Evolutionary conservation across 768 basidiomycete species (phyloP), one percentile per base, ranked within the genome.

Genomic region (Gelatoporia subvermispora): DNA sequence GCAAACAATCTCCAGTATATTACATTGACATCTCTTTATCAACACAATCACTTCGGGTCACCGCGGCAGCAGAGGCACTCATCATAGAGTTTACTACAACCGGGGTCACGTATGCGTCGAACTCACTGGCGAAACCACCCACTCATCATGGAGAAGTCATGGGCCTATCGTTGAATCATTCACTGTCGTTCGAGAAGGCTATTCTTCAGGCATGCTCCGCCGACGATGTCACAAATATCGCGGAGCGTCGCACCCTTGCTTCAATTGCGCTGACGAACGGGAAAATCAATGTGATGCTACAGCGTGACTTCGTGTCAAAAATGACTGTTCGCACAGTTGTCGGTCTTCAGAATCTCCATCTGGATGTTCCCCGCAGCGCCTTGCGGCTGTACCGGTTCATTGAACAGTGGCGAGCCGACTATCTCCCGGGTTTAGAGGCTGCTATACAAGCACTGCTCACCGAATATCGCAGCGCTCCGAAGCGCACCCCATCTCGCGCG

Each of bases 351-450:
- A 69, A 68, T 20, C 57, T 85, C 21, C 69, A 72, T 23, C 60
- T 87, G 38, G 75, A 75, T 47, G 81, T 93, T 20, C 90, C 90
- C 3, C 84, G 89, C 21, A 93, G 89, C 55, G 89, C 85, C 23
- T 72, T 93, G 24, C 80, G 84, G 15, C 70, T 90, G 3, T 88
- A 88, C 63, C 79, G 76, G 34, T 92, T 91, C 58, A 63, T 85
- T 21, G 85, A 90, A 57, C 85, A 90, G 58, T 93, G 92, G 92
- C 72, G 80, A 57, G 78, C 78, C 4, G 85, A 90, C 56, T 91
- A 85, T 57, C 71, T 92, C 24, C 84, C 90, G 16, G 84, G 76
- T 4, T 75, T 91, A 35, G 82, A 91, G 57, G 74, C 77, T 13
- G 81, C 84, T 22, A 60, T 86, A 24, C 77, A 81, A 50, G 76